Conservation (phyloP, 805 yeast species). For the Hanseniaspora thailandica region DNA sequence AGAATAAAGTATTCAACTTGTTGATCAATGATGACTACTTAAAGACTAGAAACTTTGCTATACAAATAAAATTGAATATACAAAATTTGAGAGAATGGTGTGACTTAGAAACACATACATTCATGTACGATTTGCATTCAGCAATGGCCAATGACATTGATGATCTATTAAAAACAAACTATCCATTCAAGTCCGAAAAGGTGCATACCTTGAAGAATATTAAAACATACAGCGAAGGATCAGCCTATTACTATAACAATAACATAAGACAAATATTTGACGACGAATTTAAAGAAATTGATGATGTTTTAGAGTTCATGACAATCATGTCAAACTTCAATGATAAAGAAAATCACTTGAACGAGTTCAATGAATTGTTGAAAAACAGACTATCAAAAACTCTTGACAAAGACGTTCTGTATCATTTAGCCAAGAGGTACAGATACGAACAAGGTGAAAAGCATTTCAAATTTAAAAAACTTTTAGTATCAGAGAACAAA, state of each 20-base stretch:
- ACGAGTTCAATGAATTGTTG: not conserved
- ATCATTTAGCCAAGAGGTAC: slow-evolving; percentile 61
- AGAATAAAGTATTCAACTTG: slow-evolving; percentile 64
- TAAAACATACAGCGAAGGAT: not conserved
- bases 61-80: slow-evolving; percentile 77
- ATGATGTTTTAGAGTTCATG: slow-evolving; percentile 7
- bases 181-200: slow-evolving; percentile 1
- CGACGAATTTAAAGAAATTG: not conserved
- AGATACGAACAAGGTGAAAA: slow-evolving; percentile 74
- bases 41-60: slow-evolving; percentile 61
- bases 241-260: not conserved
- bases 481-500: slow-evolving; percentile 9
- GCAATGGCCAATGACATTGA: slow-evolving; percentile 8
- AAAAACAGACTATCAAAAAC: not conserved
- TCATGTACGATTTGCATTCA: slow-evolving; percentile 1
- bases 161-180: not conserved
- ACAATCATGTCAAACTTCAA: slow-evolving; percentile 12
- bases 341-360: slow-evolving; percentile 7
- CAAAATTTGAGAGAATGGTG: slow-evolving; percentile 92
- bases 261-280: slow-evolving; percentile 7
- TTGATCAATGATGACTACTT: slow-evolving; percentile 49
- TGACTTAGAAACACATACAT: not conserved
- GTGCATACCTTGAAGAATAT: slow-evolving; percentile 1
- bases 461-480: slow-evolving; percentile 39
- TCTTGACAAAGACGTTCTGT: slow-evolving; percentile 36